Base-by-base conservation (phyloP, 805 yeast species). In the Saturnispora gosingensis region DNA sequence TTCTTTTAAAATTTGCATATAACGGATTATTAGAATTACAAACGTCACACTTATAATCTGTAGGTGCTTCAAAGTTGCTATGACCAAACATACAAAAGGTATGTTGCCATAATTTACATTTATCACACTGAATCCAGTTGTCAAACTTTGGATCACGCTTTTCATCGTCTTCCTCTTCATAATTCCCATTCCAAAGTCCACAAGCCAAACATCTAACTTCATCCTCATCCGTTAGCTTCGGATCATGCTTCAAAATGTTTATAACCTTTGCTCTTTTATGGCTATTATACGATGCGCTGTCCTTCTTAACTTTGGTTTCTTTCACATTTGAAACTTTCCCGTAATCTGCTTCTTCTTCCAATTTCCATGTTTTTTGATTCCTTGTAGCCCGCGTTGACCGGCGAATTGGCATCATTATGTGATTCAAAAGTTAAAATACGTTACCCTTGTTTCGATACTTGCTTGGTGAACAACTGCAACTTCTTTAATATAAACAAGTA, bases 91-190 rank as follows among this genome's bases (percentile, higher is more conserved):
- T 72, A 64, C 90, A 84, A 50, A 61, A 67, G 32, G 77, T 75
- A 60, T 84, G 90, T 61, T 84, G 89, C 89, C 89, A 84, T 2
- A 88, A 77, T 44, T 72, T 65, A 61, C 90, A 84, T 7, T 66
- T 58, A 27, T 81, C 87, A 65, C 90, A 84, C 59, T 80, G 80
- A 27, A 83, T 75, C 85, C 82, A 81, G 11, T 70, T 71, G 13
- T 85, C 81, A 10, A 71, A 65, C 53, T 43, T 38, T 5, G 45
- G 45, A 16, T 43, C 50, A 28, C 46, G 22, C 11, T 38, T 42
- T 1, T 65, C 63, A 54, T 81, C 86, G 4, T 72, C 73, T 0
- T 73, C 81, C 54, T 75, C 84, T 58, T 81, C 71, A 61, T 79
- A 82, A 55, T 79, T 82, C 16, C 67, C 73, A 51, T 77, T 78